These are phyloP conservation scores for Fragilaria radians DNA, from an alignment of 108 stramenopile genomes.

Conservation along the genomic window DNA sequence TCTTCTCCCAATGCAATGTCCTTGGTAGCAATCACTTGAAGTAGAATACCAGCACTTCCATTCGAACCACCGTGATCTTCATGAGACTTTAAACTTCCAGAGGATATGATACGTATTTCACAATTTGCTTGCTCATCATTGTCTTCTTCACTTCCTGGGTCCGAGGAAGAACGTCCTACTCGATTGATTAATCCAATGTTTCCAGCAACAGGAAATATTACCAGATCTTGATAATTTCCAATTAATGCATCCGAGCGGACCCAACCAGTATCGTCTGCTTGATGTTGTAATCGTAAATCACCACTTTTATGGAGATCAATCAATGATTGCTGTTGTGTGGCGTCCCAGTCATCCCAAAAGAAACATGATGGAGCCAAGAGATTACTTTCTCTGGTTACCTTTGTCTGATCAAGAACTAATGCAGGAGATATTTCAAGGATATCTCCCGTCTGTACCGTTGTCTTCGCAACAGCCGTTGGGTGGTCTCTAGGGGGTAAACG, in stretches of 20 bases:
- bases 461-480: slow-evolving; percentile 23
- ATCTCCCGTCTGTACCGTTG: slow-evolving; percentile 15
- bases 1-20: slow-evolving; percentile 25
- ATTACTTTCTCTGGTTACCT: slow-evolving; percentile 9
- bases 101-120: neutral
- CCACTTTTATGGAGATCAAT: slow-evolving; percentile 5
- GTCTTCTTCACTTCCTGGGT: no score
- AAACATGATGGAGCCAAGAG: slow-evolving; percentile 20
- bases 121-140: neutral
- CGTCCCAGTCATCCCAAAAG: slow-evolving; percentile 23
- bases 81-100: neutral
- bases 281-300: slow-evolving; percentile 22
- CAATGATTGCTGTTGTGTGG: slow-evolving; percentile 12
- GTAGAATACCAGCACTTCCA: slow-evolving; percentile 29
- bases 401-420: slow-evolving; percentile 14
- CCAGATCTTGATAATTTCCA: slow-evolving; percentile 14
- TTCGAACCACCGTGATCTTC: slow-evolving; percentile 1
- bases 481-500: slow-evolving; percentile 20
- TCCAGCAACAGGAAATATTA: slow-evolving; percentile 28
- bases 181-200: slow-evolving; percentile 26
- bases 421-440: slow-evolving; percentile 23
- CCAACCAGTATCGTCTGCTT: slow-evolving; percentile 15
- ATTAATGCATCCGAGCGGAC: no score
- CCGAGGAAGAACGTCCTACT: slow-evolving; percentile 17
- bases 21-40: slow-evolving; percentile 28